Evolutionary conservation across 1,284 basidiomycete species (phyloP), one percentile per base, ranked within the genome.

Genomic region (Pholiota adiposa): DNA sequence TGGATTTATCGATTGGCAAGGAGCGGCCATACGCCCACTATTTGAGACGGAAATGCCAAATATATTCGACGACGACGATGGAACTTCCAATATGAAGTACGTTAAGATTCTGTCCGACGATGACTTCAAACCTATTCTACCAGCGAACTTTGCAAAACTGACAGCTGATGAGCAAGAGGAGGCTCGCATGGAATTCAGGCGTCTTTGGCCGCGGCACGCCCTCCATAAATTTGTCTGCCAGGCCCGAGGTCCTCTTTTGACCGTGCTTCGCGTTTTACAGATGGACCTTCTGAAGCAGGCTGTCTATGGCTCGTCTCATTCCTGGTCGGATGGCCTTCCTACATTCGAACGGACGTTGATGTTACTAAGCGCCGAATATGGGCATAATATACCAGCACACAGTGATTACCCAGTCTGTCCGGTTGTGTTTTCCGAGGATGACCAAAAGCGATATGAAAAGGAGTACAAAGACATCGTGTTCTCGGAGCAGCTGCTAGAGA

Each of bases 1-100:
- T 34, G 27, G 38, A 29, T 43, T 60, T 21, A 50, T 55, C n/a
- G 59, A 52, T 27, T 60, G 59, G 59, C 59, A 60, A 44, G 54
- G 54, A 12, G 59, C 59, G n/a, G 33, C 49, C 12, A 41, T 58
- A 11, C 56, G 41, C 14, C 56, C 56, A 16, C 50, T 58, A n/a
- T 58, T 58, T 23, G 34, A 56, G 33, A 56, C 55, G 4, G 33
- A 38, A 36, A 23, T 41, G n/a, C 55, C 55, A 23, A 23, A 56
- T 16, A 50, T 56, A 27, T 38, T 44, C 43, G 5, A 3, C 43
- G 23, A 7, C n/a, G 43, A 21, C 14, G 36, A 38, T 12, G 36
- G 9, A 7, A 12, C 9, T 14, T n/a, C 9, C 36, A 31, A 31
- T 31, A 5, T 31, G 29, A 38, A 38, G 36, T 38, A 14, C 36